Percentiles rank a stretch among this genome's conserved stretches.
These are phyloP conservation scores for Pseudocercospora eumusae DNA, from an alignment of 2,329 filamentous ascomycete genomes.

Conservation along the genomic window DNA sequence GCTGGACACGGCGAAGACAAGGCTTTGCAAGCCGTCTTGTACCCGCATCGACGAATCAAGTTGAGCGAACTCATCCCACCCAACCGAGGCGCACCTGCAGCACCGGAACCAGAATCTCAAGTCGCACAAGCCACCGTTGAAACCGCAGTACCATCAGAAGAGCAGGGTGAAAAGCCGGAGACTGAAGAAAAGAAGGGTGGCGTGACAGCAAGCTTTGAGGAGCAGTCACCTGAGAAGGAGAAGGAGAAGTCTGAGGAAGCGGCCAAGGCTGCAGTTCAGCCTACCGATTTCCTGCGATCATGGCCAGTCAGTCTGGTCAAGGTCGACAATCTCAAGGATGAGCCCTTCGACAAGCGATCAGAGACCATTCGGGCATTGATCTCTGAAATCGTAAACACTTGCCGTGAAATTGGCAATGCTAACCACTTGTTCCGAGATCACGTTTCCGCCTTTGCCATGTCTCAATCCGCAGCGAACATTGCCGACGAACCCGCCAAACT, in stretches of 20 bases:
- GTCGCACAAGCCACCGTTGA: slow-evolving; percentile 54
- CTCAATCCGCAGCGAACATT: slow-evolving; percentile 90
- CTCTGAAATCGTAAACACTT: slow-evolving; percentile 97
- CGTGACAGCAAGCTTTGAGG: slow-evolving; percentile 95
- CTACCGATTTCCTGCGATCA: slow-evolving; percentile 86
- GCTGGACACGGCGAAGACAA: slow-evolving; percentile 73
- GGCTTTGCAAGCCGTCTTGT: slow-evolving; percentile 86
- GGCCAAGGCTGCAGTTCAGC: slow-evolving; percentile 59
- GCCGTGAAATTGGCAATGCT: slow-evolving; percentile 92
- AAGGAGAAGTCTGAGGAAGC: slow-evolving; percentile 39
- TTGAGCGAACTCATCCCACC: slow-evolving; percentile 81
- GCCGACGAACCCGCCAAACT: slow-evolving; percentile 92
- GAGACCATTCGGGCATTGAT: slow-evolving; percentile 87
- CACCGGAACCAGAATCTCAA: slow-evolving; percentile 54
- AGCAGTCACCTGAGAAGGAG: slow-evolving; percentile 63
- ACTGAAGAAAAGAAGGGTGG: slow-evolving; percentile 77
- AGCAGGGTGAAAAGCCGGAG: slow-evolving; percentile 41
- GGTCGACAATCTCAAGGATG: slow-evolving; percentile 87
- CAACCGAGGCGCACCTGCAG: slow-evolving; percentile 46
- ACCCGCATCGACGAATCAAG: slow-evolving; percentile 92
- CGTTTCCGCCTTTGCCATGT: slow-evolving; percentile 95
- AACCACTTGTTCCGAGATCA: slow-evolving; percentile 96
- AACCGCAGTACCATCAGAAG: slow-evolving; percentile 9
- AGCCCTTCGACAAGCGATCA: slow-evolving; percentile 86
- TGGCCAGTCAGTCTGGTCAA: slow-evolving; percentile 93